phyloP scores from a whole-genome alignment of 805 yeast genomes.

The Wickerhamomyces pijperi region DNA sequence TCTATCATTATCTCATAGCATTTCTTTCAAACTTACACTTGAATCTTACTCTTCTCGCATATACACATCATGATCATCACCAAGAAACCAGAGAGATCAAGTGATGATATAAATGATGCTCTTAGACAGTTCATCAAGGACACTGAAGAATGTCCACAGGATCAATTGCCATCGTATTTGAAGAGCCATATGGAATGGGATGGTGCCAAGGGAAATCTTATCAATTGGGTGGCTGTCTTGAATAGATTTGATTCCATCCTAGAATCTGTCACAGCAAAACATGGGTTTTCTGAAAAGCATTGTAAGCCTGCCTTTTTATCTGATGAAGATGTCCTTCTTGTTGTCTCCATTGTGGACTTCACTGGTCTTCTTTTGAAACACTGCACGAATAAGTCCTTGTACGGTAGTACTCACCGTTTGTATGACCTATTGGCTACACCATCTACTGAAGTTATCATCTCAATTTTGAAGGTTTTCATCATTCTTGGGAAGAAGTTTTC shows the following conservation, averaged over 20 bases:
- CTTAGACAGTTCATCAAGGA: constrained; percentile 27
- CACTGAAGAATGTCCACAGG: constrained; percentile 25
- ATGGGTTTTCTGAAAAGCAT: constrained; percentile 34
- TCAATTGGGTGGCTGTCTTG: constrained; percentile 67
- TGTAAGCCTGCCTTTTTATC: constrained; percentile 36
- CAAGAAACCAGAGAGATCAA: constrained; percentile 16
- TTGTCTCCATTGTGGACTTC: constrained; percentile 47
- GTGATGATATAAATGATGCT: constrained; percentile 18
- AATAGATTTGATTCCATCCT: constrained; percentile 65
- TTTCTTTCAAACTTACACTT: too few relatives aligned
- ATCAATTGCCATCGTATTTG: constrained; percentile 30
- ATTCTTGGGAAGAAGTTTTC: constrained; percentile 52
- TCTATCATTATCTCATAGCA: too few relatives aligned
- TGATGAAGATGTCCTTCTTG: constrained; percentile 32
- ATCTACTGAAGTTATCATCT: constrained; percentile 44
- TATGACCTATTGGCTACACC: constrained; percentile 47
- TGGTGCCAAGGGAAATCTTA: constrained; percentile 56
- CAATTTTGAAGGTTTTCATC: constrained; percentile 50
- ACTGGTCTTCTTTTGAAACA: constrained; percentile 54
- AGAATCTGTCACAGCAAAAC: constrained; percentile 40
- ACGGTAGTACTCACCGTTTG: constrained; percentile 54
- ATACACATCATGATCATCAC: constrained; percentile 17
- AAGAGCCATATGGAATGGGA: constrained; percentile 37
- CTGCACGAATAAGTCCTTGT: constrained; percentile 56
- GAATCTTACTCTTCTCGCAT: too few relatives aligned